phyloP scores from a whole-genome alignment of 371 early-diverging fungal genomes.

The Mucor piriformis region DNA sequence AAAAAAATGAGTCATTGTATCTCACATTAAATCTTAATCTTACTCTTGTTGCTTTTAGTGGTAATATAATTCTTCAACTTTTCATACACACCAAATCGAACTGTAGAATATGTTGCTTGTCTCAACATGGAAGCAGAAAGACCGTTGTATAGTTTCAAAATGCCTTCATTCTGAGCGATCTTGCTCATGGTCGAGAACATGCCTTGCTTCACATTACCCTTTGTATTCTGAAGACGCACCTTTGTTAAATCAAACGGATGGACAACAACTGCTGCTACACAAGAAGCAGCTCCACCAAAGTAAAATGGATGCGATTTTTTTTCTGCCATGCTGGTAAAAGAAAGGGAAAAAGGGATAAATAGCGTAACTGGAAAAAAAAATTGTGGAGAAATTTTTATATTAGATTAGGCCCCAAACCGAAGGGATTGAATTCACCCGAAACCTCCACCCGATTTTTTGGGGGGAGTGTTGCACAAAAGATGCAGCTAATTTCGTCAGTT shows the following conservation, averaged over 20 bases:
- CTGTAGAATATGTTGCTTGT: slow-evolving; percentile 81
- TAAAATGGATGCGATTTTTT: slow-evolving; percentile 47
- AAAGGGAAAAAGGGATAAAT: neutral
- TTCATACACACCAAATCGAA: slow-evolving; percentile 81
- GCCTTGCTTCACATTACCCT: slow-evolving; percentile 49
- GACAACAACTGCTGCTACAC: slow-evolving; percentile 64
- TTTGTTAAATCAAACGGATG: slow-evolving; percentile 90
- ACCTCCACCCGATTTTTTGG: too few species aligned
- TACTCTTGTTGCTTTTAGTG: slow-evolving; percentile 52
- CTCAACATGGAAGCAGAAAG: slow-evolving; percentile 75
- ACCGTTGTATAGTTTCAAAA: slow-evolving; percentile 68
- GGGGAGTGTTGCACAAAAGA: too few species aligned
- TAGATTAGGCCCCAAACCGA: too few species aligned
- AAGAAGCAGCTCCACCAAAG: slow-evolving; percentile 67
- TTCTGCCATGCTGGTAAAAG: neutral
- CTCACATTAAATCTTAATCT: slow-evolving; percentile 18
- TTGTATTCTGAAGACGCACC: slow-evolving; percentile 81
- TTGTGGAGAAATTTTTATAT: too few species aligned
- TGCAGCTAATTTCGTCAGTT: too few species aligned
- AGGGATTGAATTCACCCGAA: too few species aligned
- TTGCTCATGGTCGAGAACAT: slow-evolving; percentile 59
- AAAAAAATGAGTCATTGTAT: slow-evolving; percentile 22
- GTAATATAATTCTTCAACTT: slow-evolving; percentile 55
- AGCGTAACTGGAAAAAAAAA: too few species aligned
- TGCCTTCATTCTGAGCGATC: slow-evolving; percentile 55